Evolutionary conservation across 495 filamentous ascomycete species (phyloP).

Genomic region (Trichocladium uniseriatum): DNA sequence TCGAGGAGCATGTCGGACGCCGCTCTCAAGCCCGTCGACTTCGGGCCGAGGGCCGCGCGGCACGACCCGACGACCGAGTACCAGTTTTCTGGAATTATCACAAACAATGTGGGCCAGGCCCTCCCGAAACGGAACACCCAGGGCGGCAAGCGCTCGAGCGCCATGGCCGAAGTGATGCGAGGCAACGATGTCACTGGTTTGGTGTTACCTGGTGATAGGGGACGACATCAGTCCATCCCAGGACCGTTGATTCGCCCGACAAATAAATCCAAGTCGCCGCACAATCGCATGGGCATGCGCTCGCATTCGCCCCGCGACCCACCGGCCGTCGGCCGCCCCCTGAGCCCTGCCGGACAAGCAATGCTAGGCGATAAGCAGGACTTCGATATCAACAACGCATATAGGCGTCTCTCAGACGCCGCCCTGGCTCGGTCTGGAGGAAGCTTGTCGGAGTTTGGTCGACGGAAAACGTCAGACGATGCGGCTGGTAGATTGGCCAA

Average conservation of each 20-base stretch:
- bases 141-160: constrained; percentile 30
- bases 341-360: constrained; percentile 32
- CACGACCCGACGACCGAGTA: constrained; percentile 39
- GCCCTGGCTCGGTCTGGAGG: constrained; percentile 48
- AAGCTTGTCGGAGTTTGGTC: constrained; percentile 43
- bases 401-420: constrained; percentile 58
- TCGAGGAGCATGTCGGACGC: constrained; percentile 47
- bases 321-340: constrained; percentile 29
- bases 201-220: constrained; percentile 34
- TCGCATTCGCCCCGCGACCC: constrained; percentile 49
- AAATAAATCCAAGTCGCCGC: constrained; percentile 56
- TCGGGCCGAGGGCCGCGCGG: constrained; percentile 29
- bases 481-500: constrained; percentile 55
- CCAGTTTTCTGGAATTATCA: constrained; percentile 45
- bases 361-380: constrained; percentile 43
- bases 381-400: constrained; percentile 50
- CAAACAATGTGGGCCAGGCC: constrained; percentile 34
- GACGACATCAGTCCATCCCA: constrained; percentile 39
- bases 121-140: constrained; percentile 38
- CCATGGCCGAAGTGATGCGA: constrained; percentile 41
- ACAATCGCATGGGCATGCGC: constrained; percentile 42
- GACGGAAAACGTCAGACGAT: constrained; percentile 34
- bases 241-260: constrained; percentile 29
- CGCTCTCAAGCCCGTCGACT: constrained; percentile 32
- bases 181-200: constrained; percentile 36